phyloP scores from a whole-genome alignment of 805 yeast species.

The Isabelozyma rhagii region DNA sequence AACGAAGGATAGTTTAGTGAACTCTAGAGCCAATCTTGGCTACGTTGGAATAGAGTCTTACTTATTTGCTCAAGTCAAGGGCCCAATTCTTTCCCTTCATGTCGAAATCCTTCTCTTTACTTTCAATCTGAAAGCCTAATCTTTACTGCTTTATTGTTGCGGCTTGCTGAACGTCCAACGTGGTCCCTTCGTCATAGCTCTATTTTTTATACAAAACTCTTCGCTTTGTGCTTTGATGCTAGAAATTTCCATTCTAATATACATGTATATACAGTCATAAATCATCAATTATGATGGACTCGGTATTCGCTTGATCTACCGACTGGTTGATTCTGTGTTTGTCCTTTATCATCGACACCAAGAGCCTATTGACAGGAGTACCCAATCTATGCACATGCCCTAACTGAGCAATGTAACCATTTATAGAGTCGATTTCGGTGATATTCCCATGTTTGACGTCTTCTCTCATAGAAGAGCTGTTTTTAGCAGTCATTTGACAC shows the following conservation, averaged over 20 bases:
- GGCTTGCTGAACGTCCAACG: too few relatives aligned
- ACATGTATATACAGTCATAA: neutral
- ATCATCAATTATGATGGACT: neutral
- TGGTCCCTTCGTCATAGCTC: too few relatives aligned
- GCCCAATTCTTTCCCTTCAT: too few relatives aligned
- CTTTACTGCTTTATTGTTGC: too few relatives aligned
- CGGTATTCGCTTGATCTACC: slow-evolving; percentile 13
- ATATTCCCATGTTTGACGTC: slow-evolving; percentile 55
- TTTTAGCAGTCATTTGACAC: slow-evolving; percentile 44
- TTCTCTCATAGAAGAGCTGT: slow-evolving; percentile 68
- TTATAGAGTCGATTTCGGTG: slow-evolving; percentile 80
- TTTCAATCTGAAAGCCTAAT: too few relatives aligned
- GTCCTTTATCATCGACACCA: slow-evolving; percentile 43
- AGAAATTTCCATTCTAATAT: neutral
- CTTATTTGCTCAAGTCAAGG: too few relatives aligned
- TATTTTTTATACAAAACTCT: too few relatives aligned
- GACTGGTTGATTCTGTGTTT: slow-evolving; percentile 26
- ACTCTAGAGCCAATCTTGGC: too few relatives aligned
- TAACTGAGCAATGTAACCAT: slow-evolving; percentile 67
- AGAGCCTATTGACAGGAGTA: slow-evolving; percentile 47
- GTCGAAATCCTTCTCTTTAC: too few relatives aligned
- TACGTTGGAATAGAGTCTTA: too few relatives aligned
- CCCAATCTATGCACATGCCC: slow-evolving; percentile 45
- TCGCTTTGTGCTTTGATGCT: neutral
- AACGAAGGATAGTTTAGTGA: too few relatives aligned